Evolutionary conservation across 495 filamentous ascomycete species (phyloP).

Genomic region (Xylaria acuta): DNA sequence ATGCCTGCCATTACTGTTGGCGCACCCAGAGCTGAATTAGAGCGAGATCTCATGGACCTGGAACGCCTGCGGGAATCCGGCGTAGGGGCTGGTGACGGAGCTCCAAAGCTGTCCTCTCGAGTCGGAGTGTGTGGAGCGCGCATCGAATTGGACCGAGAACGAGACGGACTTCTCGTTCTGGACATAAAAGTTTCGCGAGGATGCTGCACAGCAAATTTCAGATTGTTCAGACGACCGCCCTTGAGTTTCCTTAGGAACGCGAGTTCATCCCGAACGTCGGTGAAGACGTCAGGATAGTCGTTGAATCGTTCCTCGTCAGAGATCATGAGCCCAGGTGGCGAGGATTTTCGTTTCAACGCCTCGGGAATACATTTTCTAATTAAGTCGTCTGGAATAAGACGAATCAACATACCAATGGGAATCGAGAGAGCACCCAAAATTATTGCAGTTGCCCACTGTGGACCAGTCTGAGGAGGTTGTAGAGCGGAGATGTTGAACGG

Average conservation of each 20-base stretch:
- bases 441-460: constrained; percentile 80
- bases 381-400: constrained; percentile 61
- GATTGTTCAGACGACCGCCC: constrained; percentile 85
- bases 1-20: constrained; percentile 88
- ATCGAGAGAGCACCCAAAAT: constrained; percentile 74
- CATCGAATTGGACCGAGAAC: constrained; percentile 71
- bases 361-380: constrained; percentile 72
- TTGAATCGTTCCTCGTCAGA: constrained; percentile 73
- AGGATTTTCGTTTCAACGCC: constrained; percentile 68
- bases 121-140: constrained; percentile 69
- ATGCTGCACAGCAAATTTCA: constrained; percentile 84
- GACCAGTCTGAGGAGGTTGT: constrained; percentile 56
- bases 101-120: constrained; percentile 58
- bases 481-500: constrained; percentile 72
- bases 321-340: constrained; percentile 60
- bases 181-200: constrained; percentile 75
- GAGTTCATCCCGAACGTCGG: constrained; percentile 81
- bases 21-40: constrained; percentile 84
- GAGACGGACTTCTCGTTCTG: constrained; percentile 74
- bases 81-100: constrained; percentile 62
- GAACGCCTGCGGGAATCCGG: constrained; percentile 75
- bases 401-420: constrained; percentile 73
- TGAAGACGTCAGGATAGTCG: constrained; percentile 74
- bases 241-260: constrained; percentile 89
- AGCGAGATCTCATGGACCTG: constrained; percentile 77